Percentiles rank a stretch among this genome's conserved stretches.
Conservation (phyloP, 225 moss, liverwort and hornwort genomes). For the Bryoerythrophyllum caledonicum region DNA sequence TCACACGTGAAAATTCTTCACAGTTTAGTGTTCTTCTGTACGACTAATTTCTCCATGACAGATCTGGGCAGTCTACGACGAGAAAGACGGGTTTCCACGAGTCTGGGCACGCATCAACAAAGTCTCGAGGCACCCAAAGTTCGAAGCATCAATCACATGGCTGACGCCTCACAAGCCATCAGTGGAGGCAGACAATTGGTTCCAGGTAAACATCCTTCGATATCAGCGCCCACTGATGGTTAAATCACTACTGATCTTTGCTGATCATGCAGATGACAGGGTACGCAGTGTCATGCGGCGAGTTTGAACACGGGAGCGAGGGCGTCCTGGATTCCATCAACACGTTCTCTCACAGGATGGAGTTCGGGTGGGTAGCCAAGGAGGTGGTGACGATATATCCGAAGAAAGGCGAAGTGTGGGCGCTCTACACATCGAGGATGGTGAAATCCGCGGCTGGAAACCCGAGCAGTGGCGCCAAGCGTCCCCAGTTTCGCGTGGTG, state of each 20-base stretch:
- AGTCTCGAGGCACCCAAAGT: conserved; percentile 23
- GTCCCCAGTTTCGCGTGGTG: conserved; percentile 14
- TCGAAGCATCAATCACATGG: conserved; percentile 33
- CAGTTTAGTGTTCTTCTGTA: not conserved
- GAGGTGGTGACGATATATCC: conserved; percentile 31
- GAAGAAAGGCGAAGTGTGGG: conserved; percentile 41
- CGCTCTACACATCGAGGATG: not conserved
- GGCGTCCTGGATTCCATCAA: conserved; percentile 30
- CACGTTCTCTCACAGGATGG: conserved; percentile 43
- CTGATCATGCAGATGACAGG: conserved; percentile 27
- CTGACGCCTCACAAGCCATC: conserved; percentile 28
- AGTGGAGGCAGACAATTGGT: not conserved
- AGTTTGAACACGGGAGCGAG: conserved; percentile 21
- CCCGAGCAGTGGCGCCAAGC: not conserved
- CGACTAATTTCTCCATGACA: conserved; percentile 9
- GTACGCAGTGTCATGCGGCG: conserved; percentile 27
- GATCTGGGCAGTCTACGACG: conserved; percentile 51
- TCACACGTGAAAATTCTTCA: not conserved
- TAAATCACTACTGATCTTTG: not conserved
- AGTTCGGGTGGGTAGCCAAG: not conserved
- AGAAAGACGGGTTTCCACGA: conserved; percentile 47
- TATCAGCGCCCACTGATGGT: not conserved
- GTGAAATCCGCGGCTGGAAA: not conserved
- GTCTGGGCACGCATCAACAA: conserved; percentile 28
- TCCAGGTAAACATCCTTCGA: conserved; percentile 25